These are phyloP conservation scores for Xylaria sp. DNA, from an alignment of 2,329 filamentous ascomycete species.

Conservation along the genomic window DNA sequence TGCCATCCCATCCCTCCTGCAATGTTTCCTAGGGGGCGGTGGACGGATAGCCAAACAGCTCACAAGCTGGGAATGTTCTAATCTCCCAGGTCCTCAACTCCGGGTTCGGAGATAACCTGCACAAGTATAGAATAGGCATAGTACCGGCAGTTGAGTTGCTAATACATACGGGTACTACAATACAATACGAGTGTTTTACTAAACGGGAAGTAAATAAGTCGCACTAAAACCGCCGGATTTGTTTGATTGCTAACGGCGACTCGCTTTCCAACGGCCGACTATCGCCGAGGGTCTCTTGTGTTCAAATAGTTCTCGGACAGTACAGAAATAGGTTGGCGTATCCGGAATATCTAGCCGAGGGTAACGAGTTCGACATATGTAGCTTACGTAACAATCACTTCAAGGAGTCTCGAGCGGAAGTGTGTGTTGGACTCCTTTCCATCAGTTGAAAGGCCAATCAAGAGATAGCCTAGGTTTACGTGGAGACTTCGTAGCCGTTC, in stretches of 20 bases:
- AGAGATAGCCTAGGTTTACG: not conserved
- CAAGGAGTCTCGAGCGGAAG: too few species aligned
- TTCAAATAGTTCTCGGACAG: not conserved
- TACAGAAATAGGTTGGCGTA: not conserved
- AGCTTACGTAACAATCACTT: not conserved
- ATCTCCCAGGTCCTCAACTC: not conserved
- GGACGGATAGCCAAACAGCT: not conserved
- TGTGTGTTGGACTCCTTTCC: not conserved
- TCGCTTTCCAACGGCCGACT: not conserved
- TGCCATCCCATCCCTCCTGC: not conserved
- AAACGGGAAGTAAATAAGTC: not conserved
- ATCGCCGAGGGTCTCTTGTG: not conserved
- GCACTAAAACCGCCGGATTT: not conserved
- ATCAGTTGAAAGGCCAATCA: not conserved
- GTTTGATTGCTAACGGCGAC: not conserved
- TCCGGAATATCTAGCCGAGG: not conserved
- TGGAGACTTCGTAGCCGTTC: not conserved
- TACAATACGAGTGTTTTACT: not conserved
- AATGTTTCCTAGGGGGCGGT: not conserved
- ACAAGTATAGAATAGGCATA: not conserved
- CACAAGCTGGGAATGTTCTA: not conserved
- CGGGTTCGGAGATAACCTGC: not conserved
- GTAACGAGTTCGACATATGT: not conserved
- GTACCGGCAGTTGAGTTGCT: not conserved
- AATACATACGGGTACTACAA: not conserved